Conservation (phyloP, 331 rosid genomes). For the Phaseolus coccineus region DNA sequence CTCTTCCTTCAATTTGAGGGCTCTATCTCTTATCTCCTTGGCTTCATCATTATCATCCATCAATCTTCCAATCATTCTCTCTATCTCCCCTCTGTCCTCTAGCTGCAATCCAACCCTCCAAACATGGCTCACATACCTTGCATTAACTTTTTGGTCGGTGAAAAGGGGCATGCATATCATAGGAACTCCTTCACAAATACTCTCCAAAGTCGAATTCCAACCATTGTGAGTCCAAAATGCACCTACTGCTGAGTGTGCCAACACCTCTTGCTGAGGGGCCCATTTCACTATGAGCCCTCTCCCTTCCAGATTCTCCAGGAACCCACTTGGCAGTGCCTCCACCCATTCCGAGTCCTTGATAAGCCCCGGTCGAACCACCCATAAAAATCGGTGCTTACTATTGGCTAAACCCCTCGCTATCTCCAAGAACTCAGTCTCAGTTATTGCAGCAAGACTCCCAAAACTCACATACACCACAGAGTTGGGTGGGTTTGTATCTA, state of each 20-base stretch:
- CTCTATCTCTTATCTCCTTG: conserved; percentile 49
- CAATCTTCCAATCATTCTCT: conserved; percentile 36
- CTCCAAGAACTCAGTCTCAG: conserved; percentile 45
- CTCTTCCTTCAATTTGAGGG: conserved; percentile 43
- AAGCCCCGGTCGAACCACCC: conserved; percentile 54
- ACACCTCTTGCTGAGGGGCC: conserved; percentile 55
- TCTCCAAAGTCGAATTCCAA: conserved; percentile 65
- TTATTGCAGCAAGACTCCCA: conserved; percentile 52
- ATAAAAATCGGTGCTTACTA: conserved; percentile 48
- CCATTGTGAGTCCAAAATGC: conserved; percentile 62
- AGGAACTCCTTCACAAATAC: conserved; percentile 62
- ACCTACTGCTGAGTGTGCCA: conserved; percentile 48
- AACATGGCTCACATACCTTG: conserved; percentile 56
- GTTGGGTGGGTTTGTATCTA: conserved; percentile 44
- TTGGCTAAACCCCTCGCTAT: conserved; percentile 58
- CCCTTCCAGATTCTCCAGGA: conserved; percentile 34
- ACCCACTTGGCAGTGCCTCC: conserved; percentile 46
- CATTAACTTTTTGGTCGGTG: conserved; percentile 53
- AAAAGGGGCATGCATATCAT: conserved; percentile 57
- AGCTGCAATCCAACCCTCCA: conserved; percentile 58
- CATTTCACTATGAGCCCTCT: conserved; percentile 57
- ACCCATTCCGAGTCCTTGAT: conserved; percentile 48
- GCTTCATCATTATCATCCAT: conserved; percentile 48
- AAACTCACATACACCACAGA: conserved; percentile 57
- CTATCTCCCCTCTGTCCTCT: conserved; percentile 53